Evolutionary conservation across 2,329 filamentous ascomycete genomes (phyloP).

Genomic region (Fusarium mexicanum): DNA sequence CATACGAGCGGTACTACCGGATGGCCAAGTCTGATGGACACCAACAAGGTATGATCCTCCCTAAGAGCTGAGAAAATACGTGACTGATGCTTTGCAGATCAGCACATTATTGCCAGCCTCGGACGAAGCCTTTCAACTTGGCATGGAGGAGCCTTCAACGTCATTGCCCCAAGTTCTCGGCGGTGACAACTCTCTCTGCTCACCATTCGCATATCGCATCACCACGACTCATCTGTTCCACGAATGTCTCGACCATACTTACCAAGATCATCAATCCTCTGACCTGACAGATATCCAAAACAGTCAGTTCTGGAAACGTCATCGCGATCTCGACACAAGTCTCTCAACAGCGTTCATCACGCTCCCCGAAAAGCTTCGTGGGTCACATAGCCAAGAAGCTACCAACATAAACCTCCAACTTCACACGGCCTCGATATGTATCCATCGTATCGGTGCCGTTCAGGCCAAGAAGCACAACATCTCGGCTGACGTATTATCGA

Average conservation of each 20-base stretch:
- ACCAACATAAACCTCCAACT: constrained; percentile 86
- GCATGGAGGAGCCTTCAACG: constrained; percentile 67
- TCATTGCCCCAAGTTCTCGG: constrained; percentile 70
- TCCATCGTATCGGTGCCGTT: constrained; percentile 84
- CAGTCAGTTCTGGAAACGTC: constrained; percentile 79
- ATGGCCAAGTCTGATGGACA: constrained; percentile 84
- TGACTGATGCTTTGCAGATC: constrained; percentile 56
- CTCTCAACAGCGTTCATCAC: constrained; percentile 78
- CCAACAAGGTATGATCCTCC: constrained; percentile 58
- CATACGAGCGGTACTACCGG: constrained; percentile 87
- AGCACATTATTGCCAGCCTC: constrained; percentile 78
- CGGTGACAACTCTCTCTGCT: constrained; percentile 60
- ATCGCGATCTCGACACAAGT: constrained; percentile 79
- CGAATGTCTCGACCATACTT: constrained; percentile 77
- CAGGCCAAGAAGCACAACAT: constrained; percentile 61
- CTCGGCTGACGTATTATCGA: constrained; percentile 44
- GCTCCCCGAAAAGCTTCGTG: constrained; percentile 74
- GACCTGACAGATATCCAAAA: constrained; percentile 57
- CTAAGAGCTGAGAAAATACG: not conserved
- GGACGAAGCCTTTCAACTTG: constrained; percentile 76
- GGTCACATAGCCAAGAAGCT: constrained; percentile 75
- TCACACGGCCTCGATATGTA: constrained; percentile 83
- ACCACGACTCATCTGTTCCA: constrained; percentile 81
- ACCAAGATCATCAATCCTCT: constrained; percentile 67
- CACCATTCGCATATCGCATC: constrained; percentile 74